These are phyloP conservation scores for Withania somnifera DNA, from an alignment of 305 asterid genomes.

Conservation along the genomic window DNA sequence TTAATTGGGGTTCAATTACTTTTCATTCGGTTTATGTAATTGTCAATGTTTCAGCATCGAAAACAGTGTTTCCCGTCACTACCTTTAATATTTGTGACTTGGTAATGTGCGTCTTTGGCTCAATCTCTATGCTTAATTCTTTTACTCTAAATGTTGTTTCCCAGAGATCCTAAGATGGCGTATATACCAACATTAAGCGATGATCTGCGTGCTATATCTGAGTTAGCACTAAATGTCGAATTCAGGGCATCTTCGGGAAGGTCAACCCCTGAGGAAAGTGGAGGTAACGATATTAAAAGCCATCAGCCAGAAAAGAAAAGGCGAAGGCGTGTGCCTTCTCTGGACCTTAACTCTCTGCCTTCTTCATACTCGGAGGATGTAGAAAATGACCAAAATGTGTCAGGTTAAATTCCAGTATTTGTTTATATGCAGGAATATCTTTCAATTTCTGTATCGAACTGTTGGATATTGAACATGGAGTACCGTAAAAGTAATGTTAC, in stretches of 20 bases:
- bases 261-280: neutral
- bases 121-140: neutral
- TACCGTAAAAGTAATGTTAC: neutral
- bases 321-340: neutral
- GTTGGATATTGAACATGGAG: neutral
- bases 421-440: neutral
- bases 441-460: neutral
- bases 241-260: neutral
- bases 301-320: neutral
- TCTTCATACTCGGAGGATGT: slow-evolving; percentile 9
- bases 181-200: slow-evolving; percentile 13
- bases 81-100: neutral
- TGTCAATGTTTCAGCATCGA: neutral
- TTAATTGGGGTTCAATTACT: neutral
- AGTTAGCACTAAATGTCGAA: neutral
- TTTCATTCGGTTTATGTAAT: neutral
- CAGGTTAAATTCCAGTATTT: slow-evolving; percentile 14
- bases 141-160: neutral
- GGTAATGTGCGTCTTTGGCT: neutral
- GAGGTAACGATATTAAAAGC: neutral
- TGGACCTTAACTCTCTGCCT: slow-evolving; percentile 25
- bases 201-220: slow-evolving; percentile 15
- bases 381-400: slow-evolving; percentile 4
- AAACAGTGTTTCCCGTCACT: neutral
- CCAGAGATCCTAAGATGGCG: slow-evolving; percentile 19